A percentile compares a stretch with the other conserved stretches of the same genome.
Conservation (phyloP, 331 rosid species). For the Spiraea crenata region DNA sequence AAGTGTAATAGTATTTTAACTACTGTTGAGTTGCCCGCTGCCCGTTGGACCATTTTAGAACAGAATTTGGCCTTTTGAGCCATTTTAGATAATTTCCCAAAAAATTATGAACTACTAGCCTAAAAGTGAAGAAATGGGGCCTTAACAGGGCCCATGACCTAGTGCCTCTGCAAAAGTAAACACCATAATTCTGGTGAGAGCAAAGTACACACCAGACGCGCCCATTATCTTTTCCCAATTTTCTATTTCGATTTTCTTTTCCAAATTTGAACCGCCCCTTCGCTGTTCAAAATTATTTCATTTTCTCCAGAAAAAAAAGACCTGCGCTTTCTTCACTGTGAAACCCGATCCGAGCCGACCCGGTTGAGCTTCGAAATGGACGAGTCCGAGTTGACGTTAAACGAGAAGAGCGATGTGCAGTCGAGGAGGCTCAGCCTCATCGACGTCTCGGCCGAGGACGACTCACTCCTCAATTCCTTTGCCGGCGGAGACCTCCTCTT, state of each 20-base stretch:
- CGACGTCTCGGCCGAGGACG: conserved; percentile 87
- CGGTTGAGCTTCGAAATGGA: conserved; percentile 34
- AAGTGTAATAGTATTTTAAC: too few species aligned
- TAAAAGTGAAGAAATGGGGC: background rate
- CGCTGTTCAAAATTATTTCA: conserved; percentile 44
- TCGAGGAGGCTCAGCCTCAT: conserved; percentile 79
- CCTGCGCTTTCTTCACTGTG: conserved; percentile 10
- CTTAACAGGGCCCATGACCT: background rate
- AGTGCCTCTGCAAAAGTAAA: background rate
- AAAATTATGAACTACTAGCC: background rate
- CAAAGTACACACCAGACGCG: background rate
- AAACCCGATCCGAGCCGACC: conserved; percentile 15
- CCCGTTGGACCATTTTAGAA: too few species aligned
- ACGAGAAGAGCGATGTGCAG: conserved; percentile 25
- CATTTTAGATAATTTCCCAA: background rate
- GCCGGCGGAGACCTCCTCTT: conserved; percentile 25
- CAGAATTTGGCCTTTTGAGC: too few species aligned
- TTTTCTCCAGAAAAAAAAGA: background rate
- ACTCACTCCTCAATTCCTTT: conserved; percentile 62
- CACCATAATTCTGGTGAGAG: background rate
- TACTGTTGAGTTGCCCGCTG: too few species aligned
- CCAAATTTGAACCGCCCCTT: conserved; percentile 44
- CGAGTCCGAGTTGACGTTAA: conserved; percentile 12
- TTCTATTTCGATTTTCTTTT: background rate
- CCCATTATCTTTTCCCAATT: background rate